phyloP scores from a whole-genome alignment of 1,284 basidiomycete genomes.

The Trichosporon sp. region DNA sequence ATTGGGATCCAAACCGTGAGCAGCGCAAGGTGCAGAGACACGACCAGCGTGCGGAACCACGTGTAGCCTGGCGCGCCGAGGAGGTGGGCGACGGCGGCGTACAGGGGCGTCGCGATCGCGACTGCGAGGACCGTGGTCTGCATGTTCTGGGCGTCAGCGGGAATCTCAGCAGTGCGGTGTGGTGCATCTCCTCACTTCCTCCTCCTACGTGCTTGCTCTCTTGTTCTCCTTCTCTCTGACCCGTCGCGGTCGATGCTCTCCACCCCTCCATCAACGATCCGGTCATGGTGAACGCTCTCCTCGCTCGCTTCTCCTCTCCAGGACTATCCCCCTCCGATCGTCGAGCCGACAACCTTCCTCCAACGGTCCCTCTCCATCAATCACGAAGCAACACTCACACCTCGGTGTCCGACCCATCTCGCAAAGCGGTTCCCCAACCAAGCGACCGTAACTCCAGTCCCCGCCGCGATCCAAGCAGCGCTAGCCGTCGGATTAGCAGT shows the following conservation, averaged over 20 bases:
- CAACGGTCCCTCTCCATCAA: too few relatives aligned
- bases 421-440: slow-evolving; percentile 70
- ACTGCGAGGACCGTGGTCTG: slow-evolving; percentile 59
- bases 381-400: slow-evolving; percentile 23
- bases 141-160: slow-evolving; percentile 14
- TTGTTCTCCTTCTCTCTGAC: too few relatives aligned
- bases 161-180: too few relatives aligned
- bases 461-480: slow-evolving; percentile 58
- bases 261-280: slow-evolving; percentile 28
- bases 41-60: slow-evolving; percentile 59
- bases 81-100: slow-evolving; percentile 56
- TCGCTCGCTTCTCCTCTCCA: neutral
- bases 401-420: slow-evolving; percentile 51
- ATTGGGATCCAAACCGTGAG: slow-evolving; percentile 63
- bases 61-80: slow-evolving; percentile 69
- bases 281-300: neutral
- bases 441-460: slow-evolving; percentile 56
- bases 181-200: too few relatives aligned
- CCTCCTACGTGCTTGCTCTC: too few relatives aligned
- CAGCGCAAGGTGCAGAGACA: slow-evolving; percentile 64
- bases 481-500: slow-evolving; percentile 61
- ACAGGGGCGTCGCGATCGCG: slow-evolving; percentile 51
- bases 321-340: too few relatives aligned
- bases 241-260: slow-evolving; percentile 35
- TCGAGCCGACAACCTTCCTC: too few relatives aligned